Conservation (phyloP, 352 stramenopile genomes). For the Globisporangium iwayamae region DNA sequence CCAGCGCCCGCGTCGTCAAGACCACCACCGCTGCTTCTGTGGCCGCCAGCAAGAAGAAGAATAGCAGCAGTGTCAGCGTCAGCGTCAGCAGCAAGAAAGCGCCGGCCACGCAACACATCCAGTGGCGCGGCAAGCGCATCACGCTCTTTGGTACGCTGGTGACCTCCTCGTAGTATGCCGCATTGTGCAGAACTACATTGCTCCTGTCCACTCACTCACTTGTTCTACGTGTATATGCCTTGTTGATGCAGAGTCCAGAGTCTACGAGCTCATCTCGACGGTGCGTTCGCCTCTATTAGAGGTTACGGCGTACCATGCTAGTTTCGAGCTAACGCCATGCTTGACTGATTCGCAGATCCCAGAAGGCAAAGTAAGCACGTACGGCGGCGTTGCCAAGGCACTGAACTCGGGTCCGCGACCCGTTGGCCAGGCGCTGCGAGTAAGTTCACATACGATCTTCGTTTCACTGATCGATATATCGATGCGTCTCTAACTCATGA, state of each 20-base stretch:
- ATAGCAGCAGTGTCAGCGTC: constrained; percentile 2
- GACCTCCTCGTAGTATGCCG: too few relatives aligned
- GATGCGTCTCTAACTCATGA: neutral
- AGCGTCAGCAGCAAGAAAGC: constrained; percentile 19
- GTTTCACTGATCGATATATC: too few relatives aligned
- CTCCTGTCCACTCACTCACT: neutral
- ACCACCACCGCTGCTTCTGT: neutral
- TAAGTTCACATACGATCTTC: constrained; percentile 19
- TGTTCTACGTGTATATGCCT: neutral
- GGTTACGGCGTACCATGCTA: neutral
- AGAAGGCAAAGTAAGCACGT: constrained; percentile 75
- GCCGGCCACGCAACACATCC: constrained; percentile 44
- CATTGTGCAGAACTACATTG: too few relatives aligned
- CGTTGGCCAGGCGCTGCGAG: constrained; percentile 77
- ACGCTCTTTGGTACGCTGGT: constrained; percentile 52
- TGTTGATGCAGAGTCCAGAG: constrained; percentile 49
- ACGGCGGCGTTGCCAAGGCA: constrained; percentile 56
- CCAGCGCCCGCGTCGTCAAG: neutral
- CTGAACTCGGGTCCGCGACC: constrained; percentile 61
- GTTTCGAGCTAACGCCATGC: neutral
- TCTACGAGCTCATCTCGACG: constrained; percentile 79
- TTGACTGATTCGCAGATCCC: constrained; percentile 44
- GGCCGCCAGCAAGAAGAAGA: constrained; percentile 3
- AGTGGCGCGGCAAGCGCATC: constrained; percentile 70
- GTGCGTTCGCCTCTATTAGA: constrained; percentile 20